These are phyloP conservation scores for Chlamydomonas sp. DNA, from an alignment of 139 green algal genomes.

Conservation along the genomic window DNA sequence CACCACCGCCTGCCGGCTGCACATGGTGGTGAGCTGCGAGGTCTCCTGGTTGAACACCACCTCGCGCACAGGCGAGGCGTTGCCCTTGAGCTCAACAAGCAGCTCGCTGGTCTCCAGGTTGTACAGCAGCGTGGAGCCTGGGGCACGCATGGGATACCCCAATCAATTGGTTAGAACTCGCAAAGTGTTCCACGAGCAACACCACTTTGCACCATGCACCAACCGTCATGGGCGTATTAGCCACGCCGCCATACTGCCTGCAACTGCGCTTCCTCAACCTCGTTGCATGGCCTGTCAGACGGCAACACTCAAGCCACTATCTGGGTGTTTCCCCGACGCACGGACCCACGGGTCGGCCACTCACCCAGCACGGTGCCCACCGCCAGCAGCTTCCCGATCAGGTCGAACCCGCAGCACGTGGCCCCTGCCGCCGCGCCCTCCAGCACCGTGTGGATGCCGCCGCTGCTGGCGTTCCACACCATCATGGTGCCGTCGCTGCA, in stretches of 20 bases:
- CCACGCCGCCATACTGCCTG: too few species aligned
- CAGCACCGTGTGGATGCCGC: constrained; percentile 52
- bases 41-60: constrained; percentile 59
- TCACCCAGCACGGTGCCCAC: constrained; percentile 51
- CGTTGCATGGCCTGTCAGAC: too few species aligned
- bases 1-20: constrained; percentile 48
- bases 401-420: constrained; percentile 57
- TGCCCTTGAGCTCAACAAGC: constrained; percentile 54
- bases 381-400: constrained; percentile 60
- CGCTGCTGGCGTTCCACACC: constrained; percentile 49
- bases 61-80: constrained; percentile 28
- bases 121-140: constrained; percentile 50
- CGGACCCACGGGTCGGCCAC: neutral
- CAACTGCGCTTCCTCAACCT: too few species aligned
- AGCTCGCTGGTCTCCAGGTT: constrained; percentile 57
- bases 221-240: too few species aligned
- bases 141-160: too few species aligned
- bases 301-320: too few species aligned
- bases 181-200: too few species aligned
- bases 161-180: too few species aligned
- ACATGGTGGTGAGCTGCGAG: constrained; percentile 52
- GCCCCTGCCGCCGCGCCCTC: constrained; percentile 37
- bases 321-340: too few species aligned
- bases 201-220: too few species aligned
- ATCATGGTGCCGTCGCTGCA: constrained; percentile 54